Evolutionary conservation across 371 early-diverging fungal genomes (phyloP).

Genomic region (Actinomortierella ambigua): DNA sequence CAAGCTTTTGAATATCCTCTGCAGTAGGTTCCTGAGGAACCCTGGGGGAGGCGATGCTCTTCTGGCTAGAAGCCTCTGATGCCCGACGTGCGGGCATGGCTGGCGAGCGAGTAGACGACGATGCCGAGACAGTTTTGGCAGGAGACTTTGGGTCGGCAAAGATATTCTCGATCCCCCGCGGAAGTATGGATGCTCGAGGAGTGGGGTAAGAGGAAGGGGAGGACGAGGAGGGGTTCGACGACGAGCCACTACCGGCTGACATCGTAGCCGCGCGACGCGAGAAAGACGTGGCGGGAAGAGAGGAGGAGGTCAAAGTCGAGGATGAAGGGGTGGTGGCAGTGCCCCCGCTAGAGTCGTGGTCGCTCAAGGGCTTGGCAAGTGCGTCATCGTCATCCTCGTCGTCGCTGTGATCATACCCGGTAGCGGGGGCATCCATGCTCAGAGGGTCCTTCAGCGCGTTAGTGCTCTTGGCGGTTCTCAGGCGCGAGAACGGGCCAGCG

Average conservation of each 20-base stretch:
- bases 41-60: too few relatives aligned
- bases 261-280: conserved; percentile 31
- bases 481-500: conserved; percentile 14
- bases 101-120: too few relatives aligned
- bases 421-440: too few relatives aligned
- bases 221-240: conserved; percentile 6
- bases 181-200: conserved; percentile 30
- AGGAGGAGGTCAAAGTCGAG: conserved; percentile 2
- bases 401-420: not conserved
- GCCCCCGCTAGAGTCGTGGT: not conserved
- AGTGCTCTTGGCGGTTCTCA: conserved; percentile 12
- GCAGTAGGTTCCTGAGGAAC: conserved; percentile 22
- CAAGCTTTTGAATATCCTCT: conserved; percentile 26
- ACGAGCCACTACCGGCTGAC: conserved; percentile 17
- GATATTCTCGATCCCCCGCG: conserved; percentile 11
- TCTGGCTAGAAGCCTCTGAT: too few relatives aligned
- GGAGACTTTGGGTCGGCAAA: conserved; percentile 13
- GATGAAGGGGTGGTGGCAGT: conserved; percentile 5
- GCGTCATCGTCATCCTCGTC: not conserved
- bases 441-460: conserved; percentile 10
- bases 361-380: not conserved
- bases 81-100: too few relatives aligned
- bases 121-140: too few relatives aligned
- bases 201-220: conserved; percentile 9
- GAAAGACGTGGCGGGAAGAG: conserved; percentile 27